A percentile compares a stretch with the other conserved stretches of the same genome.
Evolutionary conservation across 495 filamentous ascomycete genomes (phyloP).

Genomic region (Geopyxis carbonaria): DNA sequence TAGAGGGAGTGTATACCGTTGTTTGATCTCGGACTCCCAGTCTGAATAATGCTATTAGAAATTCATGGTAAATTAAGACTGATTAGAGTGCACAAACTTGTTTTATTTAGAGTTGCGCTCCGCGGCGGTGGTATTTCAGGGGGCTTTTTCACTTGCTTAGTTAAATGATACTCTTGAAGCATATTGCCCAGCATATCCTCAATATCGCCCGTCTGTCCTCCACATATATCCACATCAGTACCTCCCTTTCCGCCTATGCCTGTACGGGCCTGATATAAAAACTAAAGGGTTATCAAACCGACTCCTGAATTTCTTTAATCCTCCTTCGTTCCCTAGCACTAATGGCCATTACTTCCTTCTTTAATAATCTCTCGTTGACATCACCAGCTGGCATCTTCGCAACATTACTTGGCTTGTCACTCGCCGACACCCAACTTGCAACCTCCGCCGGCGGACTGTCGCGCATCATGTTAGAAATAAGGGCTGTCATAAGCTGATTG

Average conservation of each 20-base stretch:
- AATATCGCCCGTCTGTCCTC: constrained; percentile 40
- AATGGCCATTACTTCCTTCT: constrained; percentile 87
- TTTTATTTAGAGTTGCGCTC: constrained; percentile 54
- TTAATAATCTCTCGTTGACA: constrained; percentile 75
- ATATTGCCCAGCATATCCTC: constrained; percentile 45
- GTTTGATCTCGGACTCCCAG: constrained; percentile 81
- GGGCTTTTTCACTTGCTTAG: constrained; percentile 47
- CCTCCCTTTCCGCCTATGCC: not conserved
- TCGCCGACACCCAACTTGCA: constrained; percentile 87
- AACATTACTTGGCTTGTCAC: constrained; percentile 73
- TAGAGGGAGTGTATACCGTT: constrained; percentile 74
- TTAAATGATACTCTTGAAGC: constrained; percentile 49
- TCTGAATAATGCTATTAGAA: constrained; percentile 32
- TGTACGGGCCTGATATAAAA: not conserved
- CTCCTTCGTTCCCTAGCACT: constrained; percentile 69
- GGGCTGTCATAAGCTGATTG: constrained; percentile 72
- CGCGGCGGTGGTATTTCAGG: constrained; percentile 63
- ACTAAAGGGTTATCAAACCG: constrained; percentile 4
- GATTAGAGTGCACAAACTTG: constrained; percentile 43
- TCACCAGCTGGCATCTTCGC: constrained; percentile 68
- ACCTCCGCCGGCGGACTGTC: constrained; percentile 85
- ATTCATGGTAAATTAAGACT: constrained; percentile 2
- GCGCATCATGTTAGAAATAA: constrained; percentile 70
- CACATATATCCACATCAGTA: not conserved
- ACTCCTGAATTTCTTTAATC: constrained; percentile 50